A percentile compares a stretch with the other conserved stretches of the same genome.
phyloP scores from a whole-genome alignment of 208 protist species.

The Trypanosoma mega region DNA sequence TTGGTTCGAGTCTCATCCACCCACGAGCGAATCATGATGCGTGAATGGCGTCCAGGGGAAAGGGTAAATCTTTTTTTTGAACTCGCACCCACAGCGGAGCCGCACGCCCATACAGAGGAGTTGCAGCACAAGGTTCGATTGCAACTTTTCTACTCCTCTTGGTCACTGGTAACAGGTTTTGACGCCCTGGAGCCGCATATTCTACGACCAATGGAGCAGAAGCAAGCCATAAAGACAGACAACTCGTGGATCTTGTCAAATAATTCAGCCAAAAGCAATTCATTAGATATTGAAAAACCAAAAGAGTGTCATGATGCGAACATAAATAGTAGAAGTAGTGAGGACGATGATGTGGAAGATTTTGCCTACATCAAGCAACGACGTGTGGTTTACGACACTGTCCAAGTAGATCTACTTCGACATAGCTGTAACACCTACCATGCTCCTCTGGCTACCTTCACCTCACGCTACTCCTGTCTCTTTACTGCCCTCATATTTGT shows the following conservation, averaged over 20 bases:
- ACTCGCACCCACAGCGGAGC: conserved; percentile 37
- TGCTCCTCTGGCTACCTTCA: conserved; percentile 51
- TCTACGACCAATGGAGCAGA: neutral
- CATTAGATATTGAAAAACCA: no score
- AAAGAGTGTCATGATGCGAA: no score
- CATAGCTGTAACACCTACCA: conserved; percentile 57
- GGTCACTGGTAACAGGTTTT: conserved; percentile 21
- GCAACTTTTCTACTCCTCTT: conserved; percentile 76
- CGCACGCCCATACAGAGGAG: conserved; percentile 27
- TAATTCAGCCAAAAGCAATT: no score
- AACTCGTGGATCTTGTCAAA: no score
- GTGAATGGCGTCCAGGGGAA: conserved; percentile 71
- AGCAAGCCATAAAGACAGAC: no score
- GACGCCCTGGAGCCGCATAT: conserved; percentile 13
- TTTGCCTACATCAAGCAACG: neutral
- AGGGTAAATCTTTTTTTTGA: conserved; percentile 60
- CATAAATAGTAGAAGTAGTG: no score
- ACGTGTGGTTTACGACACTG: conserved; percentile 41
- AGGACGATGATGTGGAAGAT: no score
- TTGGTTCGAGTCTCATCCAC: conserved; percentile 57
- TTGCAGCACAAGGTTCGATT: conserved; percentile 65
- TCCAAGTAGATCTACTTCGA: conserved; percentile 36
- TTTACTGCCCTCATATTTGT: conserved; percentile 76
- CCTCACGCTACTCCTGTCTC: conserved; percentile 64
- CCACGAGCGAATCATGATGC: conserved; percentile 48